Percentiles rank a stretch among this genome's conserved stretches.
Conservation (phyloP, 306 rosid genomes). For the Oemleria cerasiformis region DNA sequence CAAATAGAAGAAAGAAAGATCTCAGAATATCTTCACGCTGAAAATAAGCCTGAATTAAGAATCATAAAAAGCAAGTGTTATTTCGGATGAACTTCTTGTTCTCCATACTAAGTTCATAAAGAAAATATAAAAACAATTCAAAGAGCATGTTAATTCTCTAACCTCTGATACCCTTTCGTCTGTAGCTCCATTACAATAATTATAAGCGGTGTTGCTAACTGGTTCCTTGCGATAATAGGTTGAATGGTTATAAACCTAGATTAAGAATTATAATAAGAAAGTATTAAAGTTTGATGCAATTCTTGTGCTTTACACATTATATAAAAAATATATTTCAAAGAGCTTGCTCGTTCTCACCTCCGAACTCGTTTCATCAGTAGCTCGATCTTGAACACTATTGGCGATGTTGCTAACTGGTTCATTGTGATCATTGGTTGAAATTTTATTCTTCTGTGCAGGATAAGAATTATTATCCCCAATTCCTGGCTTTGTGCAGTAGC, state of each 20-base stretch:
- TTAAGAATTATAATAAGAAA: not conserved
- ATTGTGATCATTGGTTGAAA: not conserved
- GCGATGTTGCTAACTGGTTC: not conserved
- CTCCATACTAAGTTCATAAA: not conserved
- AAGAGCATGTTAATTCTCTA: slow-evolving; percentile 27
- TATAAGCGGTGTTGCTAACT: not conserved
- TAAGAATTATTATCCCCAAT: not conserved
- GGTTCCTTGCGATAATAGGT: not conserved
- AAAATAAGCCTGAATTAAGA: slow-evolving; percentile 22
- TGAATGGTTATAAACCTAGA: not conserved
- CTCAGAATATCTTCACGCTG: not conserved
- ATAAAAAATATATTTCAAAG: slow-evolving; percentile 1
- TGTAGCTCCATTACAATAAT: not conserved
- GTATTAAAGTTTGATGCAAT: not conserved
- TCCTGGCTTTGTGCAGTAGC: too few species aligned
- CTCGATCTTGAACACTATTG: not conserved
- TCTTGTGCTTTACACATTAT: not conserved
- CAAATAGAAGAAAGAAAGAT: not conserved
- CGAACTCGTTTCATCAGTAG: not conserved
- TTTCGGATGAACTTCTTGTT: slow-evolving; percentile 1
- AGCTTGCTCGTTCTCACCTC: slow-evolving; percentile 22
- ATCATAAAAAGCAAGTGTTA: slow-evolving; percentile 15
- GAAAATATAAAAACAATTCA: not conserved
- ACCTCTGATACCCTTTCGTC: slow-evolving; percentile 20
- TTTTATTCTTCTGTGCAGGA: not conserved